Evolutionary conservation across 2,329 filamentous ascomycete species (phyloP), one percentile per base, ranked within the genome.

Genomic region (Bipolaris sorokiniana): DNA sequence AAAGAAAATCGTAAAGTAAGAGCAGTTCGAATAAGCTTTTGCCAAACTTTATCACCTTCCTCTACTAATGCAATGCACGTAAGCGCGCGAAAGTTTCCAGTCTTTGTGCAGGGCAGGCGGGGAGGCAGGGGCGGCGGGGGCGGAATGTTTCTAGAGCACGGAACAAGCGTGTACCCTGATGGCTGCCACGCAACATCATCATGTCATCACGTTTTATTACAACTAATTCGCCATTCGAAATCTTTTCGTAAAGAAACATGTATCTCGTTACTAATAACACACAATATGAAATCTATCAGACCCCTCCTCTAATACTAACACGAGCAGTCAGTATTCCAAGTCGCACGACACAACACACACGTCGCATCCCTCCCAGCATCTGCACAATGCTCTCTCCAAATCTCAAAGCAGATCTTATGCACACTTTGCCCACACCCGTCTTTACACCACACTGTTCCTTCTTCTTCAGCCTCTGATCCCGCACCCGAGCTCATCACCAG

Each of bases 391-490:
- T 23, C 11, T 3, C 15, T n/a, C 66, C 66, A 67, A 7, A 22
- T n/a, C 26, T 50, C 37, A 40, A 62, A 59, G 23, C 66, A 69
- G 2, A 51, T 26, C 0, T 3, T 46, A 37, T 67, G 66, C 11
- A 67, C 58, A 28, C 51, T 69, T 13, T 54, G 37, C 6, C 66
- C 66, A 22, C 66, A 69, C 0, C 49, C 37, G 7, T 22, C 15
- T 20, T 63, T 64, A 33, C 65, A 67, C 66, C 64, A 67, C 6
- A 38, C 41, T 1, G 64, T 16, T 10, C 15, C 36, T 5, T 49
- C 46, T 5, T 15, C 16, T 13, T 23, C 22, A 23, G 2, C 13
- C 1, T 11, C 23, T 26, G 23, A 26, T 26, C 6, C 23, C 2
- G 23, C 23, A 26, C 6, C 23, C 22, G 22, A 22, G 22, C 22